These are phyloP conservation scores for Penicillium paradoxum DNA, from an alignment of 495 filamentous ascomycete species.

Conservation along the genomic window DNA sequence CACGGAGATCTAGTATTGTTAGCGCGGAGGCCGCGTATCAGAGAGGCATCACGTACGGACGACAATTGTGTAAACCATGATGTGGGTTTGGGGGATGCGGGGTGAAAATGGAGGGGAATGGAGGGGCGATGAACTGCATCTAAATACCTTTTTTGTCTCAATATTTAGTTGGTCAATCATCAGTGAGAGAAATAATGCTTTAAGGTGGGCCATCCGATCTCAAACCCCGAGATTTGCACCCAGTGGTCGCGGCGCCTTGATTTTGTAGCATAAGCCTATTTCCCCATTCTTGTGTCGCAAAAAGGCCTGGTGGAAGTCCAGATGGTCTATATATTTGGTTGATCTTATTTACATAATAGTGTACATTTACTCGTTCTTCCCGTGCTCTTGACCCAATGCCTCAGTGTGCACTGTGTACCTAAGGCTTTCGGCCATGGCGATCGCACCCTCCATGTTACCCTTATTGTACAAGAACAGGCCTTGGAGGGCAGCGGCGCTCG, in stretches of 20 bases:
- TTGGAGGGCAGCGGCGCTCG: constrained; percentile 86
- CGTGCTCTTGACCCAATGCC: constrained; percentile 17
- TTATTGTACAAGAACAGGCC: constrained; percentile 95
- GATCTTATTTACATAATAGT: constrained; percentile 28
- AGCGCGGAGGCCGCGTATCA: background rate
- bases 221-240: constrained; percentile 8
- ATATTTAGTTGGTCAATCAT: background rate
- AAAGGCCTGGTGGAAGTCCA: too few species aligned
- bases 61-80: constrained; percentile 54
- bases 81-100: constrained; percentile 6
- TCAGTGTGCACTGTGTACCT: constrained; percentile 33
- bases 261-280: background rate
- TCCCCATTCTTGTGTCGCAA: background rate
- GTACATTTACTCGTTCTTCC: constrained; percentile 22
- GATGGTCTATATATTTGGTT: constrained; percentile 13
- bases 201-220: background rate
- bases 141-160: background rate
- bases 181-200: constrained; percentile 1
- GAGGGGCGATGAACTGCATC: background rate
- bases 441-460: constrained; percentile 79
- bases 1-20: constrained; percentile 47
- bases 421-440: constrained; percentile 68
- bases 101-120: background rate
- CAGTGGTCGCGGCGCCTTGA: background rate
- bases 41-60: constrained; percentile 34